Percentiles rank a stretch among this genome's conserved stretches.
Conservation (phyloP, 805 yeast species). For the Saccharomycopsis microspora region DNA sequence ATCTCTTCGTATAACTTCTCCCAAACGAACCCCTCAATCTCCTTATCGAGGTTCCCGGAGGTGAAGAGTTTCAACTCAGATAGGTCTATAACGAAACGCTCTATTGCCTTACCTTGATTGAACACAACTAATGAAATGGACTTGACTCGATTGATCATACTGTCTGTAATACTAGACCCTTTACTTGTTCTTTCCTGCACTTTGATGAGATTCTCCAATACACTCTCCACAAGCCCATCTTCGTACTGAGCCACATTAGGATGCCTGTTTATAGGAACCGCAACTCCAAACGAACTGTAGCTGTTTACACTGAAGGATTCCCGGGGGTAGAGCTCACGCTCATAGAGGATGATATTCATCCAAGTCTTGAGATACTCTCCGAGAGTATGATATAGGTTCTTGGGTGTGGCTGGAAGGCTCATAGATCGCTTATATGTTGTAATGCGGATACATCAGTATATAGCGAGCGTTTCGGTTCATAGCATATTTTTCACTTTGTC, state of each 20-base stretch:
- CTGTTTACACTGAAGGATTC: slow-evolving; percentile 6
- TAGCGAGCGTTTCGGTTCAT: too few species aligned
- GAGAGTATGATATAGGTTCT: slow-evolving; percentile 10
- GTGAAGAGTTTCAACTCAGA: neutral
- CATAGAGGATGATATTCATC: slow-evolving; percentile 14
- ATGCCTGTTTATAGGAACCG: slow-evolving; percentile 14
- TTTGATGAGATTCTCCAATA: slow-evolving; percentile 4
- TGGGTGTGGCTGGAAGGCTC: slow-evolving; percentile 8
- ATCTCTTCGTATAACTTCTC: slow-evolving; percentile 9
- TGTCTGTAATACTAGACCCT: neutral
- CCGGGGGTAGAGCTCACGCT: slow-evolving; percentile 10
- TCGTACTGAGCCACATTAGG: slow-evolving; percentile 13
- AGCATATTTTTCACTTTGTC: too few species aligned
- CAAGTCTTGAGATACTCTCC: slow-evolving; percentile 13
- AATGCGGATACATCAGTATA: too few species aligned
- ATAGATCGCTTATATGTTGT: too few species aligned
- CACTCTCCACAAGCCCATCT: slow-evolving; percentile 4
- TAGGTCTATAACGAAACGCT: slow-evolving; percentile 10
- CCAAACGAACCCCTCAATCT: slow-evolving; percentile 11
- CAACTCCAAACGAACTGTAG: slow-evolving; percentile 11
- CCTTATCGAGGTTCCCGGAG: neutral
- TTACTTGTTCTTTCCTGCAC: slow-evolving; percentile 1
- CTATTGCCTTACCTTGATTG: neutral
- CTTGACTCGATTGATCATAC: slow-evolving; percentile 7
- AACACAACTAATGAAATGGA: slow-evolving; percentile 10